Conservation (phyloP, 306 rosid genomes). For the Malus sylvestris region DNA sequence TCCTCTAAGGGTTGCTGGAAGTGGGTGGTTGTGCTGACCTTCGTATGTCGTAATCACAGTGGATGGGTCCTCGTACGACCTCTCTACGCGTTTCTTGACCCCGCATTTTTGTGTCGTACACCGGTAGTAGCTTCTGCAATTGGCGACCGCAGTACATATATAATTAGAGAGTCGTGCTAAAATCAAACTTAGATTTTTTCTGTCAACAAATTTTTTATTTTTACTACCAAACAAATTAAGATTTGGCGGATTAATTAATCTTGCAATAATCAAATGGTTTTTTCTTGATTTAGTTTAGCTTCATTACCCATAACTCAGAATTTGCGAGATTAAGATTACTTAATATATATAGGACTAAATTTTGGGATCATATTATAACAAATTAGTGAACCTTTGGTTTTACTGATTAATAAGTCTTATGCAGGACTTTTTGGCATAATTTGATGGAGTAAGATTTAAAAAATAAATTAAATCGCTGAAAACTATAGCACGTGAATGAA, state of each 20-base stretch:
- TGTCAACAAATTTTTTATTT: too few relatives aligned
- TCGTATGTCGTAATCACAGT: slow-evolving; percentile 79
- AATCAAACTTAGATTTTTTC: not conserved
- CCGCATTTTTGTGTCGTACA: slow-evolving; percentile 82
- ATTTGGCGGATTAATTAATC: too few relatives aligned
- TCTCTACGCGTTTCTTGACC: slow-evolving; percentile 83
- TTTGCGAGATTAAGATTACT: not conserved
- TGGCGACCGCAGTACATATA: not conserved
- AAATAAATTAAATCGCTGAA: not conserved
- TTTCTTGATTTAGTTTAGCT: not conserved
- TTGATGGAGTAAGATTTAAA: not conserved
- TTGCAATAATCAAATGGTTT: not conserved
- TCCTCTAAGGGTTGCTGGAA: slow-evolving; percentile 67
- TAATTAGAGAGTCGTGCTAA: not conserved
- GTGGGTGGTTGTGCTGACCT: slow-evolving; percentile 83
- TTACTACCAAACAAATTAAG: too few relatives aligned
- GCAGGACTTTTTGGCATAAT: not conserved
- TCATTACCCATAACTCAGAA: not conserved
- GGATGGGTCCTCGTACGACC: slow-evolving; percentile 66
- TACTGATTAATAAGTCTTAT: not conserved
- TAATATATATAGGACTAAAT: not conserved
- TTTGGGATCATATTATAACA: not conserved
- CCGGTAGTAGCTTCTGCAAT: slow-evolving; percentile 69
- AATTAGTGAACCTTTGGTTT: not conserved
- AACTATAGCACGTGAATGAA: not conserved